Evolutionary conservation across 1,284 basidiomycete species (phyloP).

Genomic region (Leccinum griseonigrum): DNA sequence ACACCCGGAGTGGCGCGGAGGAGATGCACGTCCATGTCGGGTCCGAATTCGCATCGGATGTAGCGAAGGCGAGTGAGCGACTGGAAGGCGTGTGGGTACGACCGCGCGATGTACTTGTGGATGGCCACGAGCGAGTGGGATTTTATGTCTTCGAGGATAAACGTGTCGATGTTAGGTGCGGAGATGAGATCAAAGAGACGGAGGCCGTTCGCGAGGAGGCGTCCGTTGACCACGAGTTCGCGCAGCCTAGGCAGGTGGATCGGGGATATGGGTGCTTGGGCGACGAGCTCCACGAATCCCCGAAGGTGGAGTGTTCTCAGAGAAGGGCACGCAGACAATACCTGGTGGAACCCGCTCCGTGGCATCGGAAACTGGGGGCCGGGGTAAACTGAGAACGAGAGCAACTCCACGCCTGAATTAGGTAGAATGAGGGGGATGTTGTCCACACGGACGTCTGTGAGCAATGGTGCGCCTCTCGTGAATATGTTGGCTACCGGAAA

Average conservation of each 20-base stretch:
- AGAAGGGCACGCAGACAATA: constrained; percentile 20
- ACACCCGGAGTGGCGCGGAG: constrained; percentile 32
- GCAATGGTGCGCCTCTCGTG: constrained; percentile 28
- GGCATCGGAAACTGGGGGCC: constrained; percentile 32
- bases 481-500: constrained; percentile 25
- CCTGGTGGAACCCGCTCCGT: constrained; percentile 23
- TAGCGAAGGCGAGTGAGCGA: constrained; percentile 27
- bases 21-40: constrained; percentile 32
- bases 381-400: constrained; percentile 33
- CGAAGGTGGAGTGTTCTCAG: constrained; percentile 29
- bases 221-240: constrained; percentile 33
- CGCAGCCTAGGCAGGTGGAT: constrained; percentile 25
- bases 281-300: constrained; percentile 30
- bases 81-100: constrained; percentile 30
- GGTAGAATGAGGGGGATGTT: constrained; percentile 30
- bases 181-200: constrained; percentile 34
- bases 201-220: constrained; percentile 28
- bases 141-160: constrained; percentile 34
- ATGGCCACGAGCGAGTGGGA: constrained; percentile 25
- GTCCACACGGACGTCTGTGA: constrained; percentile 31
- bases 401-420: constrained; percentile 9
- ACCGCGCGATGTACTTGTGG: constrained; percentile 27
- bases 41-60: constrained; percentile 31
- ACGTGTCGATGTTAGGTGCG: constrained; percentile 29
- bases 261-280: constrained; percentile 18